Evolutionary conservation across 2,329 filamentous ascomycete species (phyloP), one percentile per base, ranked within the genome.

Genomic region (Fusarium lyarnte): DNA sequence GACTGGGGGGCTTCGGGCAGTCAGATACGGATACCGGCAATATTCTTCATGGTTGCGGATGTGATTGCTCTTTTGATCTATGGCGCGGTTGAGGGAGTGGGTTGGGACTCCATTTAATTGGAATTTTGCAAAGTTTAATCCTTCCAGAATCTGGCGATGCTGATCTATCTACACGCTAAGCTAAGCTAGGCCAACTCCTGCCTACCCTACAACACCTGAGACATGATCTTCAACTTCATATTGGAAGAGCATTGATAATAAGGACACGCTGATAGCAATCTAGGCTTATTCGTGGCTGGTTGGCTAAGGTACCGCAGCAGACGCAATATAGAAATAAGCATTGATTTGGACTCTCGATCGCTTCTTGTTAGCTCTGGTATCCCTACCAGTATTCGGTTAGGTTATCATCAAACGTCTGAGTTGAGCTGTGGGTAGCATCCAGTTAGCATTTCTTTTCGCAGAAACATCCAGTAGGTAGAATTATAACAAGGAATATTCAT

Each of bases 41-140:
- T 54, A 43, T 36, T 57, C 13, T 52, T 51, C 63, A 64, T 67
- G 29, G 36, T 49, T 57, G 45, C 66, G 65, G 66, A 69, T 58
- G 29, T 69, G 61, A 62, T 58, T 73, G 25, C 70, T 73, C 51
- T 57, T 73, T 72, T 72, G 46, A 72, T 58, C 58, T 46, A 54
- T 72, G 70, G 69, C 68, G 65, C 25, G 68, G 55, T 66, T 39
- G 17, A 61, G 17, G 33, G 27, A 49, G 67, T 58, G 60, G 61
- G 43, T 51, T 63, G 33, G 17, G 65, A 58, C 69, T 72, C 67
- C 62, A 58, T 67, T 70, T 63, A 58, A 45, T 51, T 54, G 41
- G 66, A 19, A 59, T 60, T 81, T 64, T 38, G 29, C 3, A 69
- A 69, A 69, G 64, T 47, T 13, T 52, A 69, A 58, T 69, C 41